Base-by-base conservation (phyloP, 2,329 filamentous ascomycete species). In the Calycina herbarum region DNA sequence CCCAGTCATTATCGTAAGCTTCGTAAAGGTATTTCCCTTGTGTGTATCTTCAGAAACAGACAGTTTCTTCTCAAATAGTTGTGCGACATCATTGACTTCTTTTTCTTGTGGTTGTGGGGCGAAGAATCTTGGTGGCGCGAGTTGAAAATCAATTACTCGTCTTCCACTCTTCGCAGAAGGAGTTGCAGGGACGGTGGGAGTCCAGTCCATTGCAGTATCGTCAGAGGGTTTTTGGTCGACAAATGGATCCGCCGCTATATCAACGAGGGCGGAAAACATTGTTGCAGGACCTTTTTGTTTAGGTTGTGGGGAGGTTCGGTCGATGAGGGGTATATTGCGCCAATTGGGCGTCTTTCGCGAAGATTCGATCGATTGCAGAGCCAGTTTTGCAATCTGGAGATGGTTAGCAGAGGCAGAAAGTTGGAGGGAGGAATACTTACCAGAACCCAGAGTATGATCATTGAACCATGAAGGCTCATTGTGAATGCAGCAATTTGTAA, bases 191-290 rank as follows among this genome's bases (percentile, higher is more conserved):
- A 65, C 59, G n/a, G 86, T 86, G 0, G 89, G 88, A 2, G 87
- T 85, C 87, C 90, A 92, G 73, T 93, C 91, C 91, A 94, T 93
- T 64, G 69, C 67, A 11, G 27, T 29, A n/a, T 29, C 59, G 13
- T 61, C 40, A 3, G 24, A 33, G 24, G 40, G 8, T 20, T 45
- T 29, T 48, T 51, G 15, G 33, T 60, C 42, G 48, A 54, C 10
- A 27, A 24, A 54, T 27, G 48, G n/a, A 54, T 24, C 48, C 20
- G 20, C 48, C 20, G 20, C n/a, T 27, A 54, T 54, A 27, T 54
- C 48, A 54, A 54, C 4, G 20, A 58, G 29, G 15, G 56, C 29
- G 3, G 33, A 58, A 33, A 33, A 38, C 56, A 58, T 58, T 33
- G 56, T 54, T 24, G 20, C 10, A 54, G 48, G 48, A 11, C 48